A percentile compares a stretch with the other conserved stretches of the same genome.
Conservation (phyloP, 2,329 filamentous ascomycete species). For the Byssothecium circinans region DNA sequence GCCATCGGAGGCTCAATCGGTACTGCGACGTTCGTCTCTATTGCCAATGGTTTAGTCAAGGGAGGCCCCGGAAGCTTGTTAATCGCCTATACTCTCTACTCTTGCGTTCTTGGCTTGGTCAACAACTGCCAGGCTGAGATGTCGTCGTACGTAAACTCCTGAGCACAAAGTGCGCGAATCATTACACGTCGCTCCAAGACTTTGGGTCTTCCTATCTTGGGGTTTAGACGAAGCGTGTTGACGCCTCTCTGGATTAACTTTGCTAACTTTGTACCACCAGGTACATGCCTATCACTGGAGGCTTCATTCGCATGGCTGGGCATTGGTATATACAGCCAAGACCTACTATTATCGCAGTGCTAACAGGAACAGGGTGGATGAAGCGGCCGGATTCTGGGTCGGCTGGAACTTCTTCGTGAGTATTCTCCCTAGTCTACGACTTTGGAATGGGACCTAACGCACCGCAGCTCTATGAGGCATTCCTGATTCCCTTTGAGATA, state of each 20-base stretch:
- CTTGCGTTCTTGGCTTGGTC: slow-evolving; percentile 57
- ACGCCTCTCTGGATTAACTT: too few relatives aligned
- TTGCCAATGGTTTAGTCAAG: slow-evolving; percentile 54
- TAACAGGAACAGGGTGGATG: slow-evolving; percentile 68
- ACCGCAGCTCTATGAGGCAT: slow-evolving; percentile 16
- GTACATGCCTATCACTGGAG: slow-evolving; percentile 63
- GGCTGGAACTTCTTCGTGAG: slow-evolving; percentile 49
- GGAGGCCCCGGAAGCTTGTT: slow-evolving; percentile 56
- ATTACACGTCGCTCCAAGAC: too few relatives aligned
- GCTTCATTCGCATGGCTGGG: slow-evolving; percentile 64
- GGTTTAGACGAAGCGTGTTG: too few relatives aligned
- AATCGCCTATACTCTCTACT: slow-evolving; percentile 59
- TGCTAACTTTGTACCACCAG: too few relatives aligned
- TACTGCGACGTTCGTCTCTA: slow-evolving; percentile 58
- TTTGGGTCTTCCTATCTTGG: too few relatives aligned
- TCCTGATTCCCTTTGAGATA: slow-evolving; percentile 55
- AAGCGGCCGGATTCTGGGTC: slow-evolving; percentile 60
- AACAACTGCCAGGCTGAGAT: slow-evolving; percentile 68
- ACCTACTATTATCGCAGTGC: too few relatives aligned
- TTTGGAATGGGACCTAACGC: too few relatives aligned
- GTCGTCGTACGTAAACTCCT: too few relatives aligned
- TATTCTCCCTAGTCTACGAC: too few relatives aligned
- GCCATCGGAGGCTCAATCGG: slow-evolving; percentile 38
- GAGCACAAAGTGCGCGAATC: too few relatives aligned
- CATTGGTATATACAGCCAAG: too few relatives aligned